A percentile compares a stretch with the other conserved stretches of the same genome.
phyloP scores from a whole-genome alignment of 2,329 filamentous ascomycete genomes.

The Paramyrothecium sp. region DNA sequence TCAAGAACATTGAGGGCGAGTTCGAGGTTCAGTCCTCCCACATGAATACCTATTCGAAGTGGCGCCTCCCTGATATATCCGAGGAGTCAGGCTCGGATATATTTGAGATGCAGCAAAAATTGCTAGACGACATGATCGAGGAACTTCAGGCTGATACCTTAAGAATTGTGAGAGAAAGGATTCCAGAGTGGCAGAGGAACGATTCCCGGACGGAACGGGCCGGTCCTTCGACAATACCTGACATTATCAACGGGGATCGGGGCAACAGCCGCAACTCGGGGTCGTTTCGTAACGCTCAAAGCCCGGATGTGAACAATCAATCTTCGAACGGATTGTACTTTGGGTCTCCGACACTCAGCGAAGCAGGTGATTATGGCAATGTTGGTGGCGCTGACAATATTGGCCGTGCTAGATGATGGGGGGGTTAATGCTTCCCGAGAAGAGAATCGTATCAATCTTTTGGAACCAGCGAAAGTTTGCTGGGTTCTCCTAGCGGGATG shows the following conservation, averaged over 20 bases:
- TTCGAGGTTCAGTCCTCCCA: constrained; percentile 20
- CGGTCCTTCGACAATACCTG: neutral
- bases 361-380: no score
- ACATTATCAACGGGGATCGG: neutral
- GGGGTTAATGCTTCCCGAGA: no score
- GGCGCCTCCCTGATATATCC: constrained; percentile 24
- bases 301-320: no score
- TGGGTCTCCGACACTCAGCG: no score
- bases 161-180: constrained; percentile 11
- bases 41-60: constrained; percentile 27
- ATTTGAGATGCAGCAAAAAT: neutral
- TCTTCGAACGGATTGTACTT: no score
- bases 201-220: constrained; percentile 2
- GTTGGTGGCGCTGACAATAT: no score
- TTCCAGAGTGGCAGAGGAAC: neutral
- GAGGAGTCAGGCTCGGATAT: constrained; percentile 7
- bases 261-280: neutral
- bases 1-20: constrained; percentile 11
- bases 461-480: no score
- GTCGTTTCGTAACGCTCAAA: no score
- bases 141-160: neutral
- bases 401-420: no score
- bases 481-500: no score
- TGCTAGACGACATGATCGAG: neutral
- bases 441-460: no score